These are phyloP conservation scores for Sonneratia caseolaris DNA, from an alignment of 345 rosid genomes.

Conservation along the genomic window DNA sequence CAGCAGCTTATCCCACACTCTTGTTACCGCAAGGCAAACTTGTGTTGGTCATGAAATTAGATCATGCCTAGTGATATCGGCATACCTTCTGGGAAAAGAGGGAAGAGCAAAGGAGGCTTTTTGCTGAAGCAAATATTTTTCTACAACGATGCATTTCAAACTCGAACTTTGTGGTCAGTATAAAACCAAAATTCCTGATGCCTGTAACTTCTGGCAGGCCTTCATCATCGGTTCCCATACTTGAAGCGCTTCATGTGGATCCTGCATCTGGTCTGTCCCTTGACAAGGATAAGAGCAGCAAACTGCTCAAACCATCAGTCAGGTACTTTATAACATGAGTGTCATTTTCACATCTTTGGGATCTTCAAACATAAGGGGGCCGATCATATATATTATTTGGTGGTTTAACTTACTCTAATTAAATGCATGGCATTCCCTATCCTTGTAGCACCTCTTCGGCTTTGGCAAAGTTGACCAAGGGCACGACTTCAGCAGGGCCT, in stretches of 20 bases:
- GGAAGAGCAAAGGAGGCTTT: slow-evolving; percentile 51
- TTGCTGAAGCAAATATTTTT: slow-evolving; percentile 33
- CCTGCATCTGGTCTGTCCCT: slow-evolving; percentile 89
- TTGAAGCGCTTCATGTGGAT: slow-evolving; percentile 94
- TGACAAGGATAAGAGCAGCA: slow-evolving; percentile 55
- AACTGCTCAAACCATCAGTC: slow-evolving; percentile 15
- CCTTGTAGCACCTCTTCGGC: slow-evolving; percentile 56
- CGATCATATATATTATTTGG: not conserved
- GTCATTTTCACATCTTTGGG: not conserved
- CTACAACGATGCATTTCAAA: slow-evolving; percentile 4
- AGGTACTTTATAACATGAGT: slow-evolving; percentile 32
- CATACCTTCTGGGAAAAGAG: slow-evolving; percentile 28
- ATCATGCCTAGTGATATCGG: slow-evolving; percentile 40
- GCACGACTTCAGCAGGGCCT: slow-evolving; percentile 38
- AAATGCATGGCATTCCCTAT: slow-evolving; percentile 5
- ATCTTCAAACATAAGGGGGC: not conserved
- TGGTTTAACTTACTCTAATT: not conserved
- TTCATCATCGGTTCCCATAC: slow-evolving; percentile 59
- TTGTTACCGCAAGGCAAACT: slow-evolving; percentile 50
- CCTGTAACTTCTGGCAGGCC: slow-evolving; percentile 65
- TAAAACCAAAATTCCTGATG: slow-evolving; percentile 29
- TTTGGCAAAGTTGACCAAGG: slow-evolving; percentile 70
- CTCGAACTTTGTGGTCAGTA: not conserved
- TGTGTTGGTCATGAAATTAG: slow-evolving; percentile 37
- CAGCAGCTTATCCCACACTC: slow-evolving; percentile 55